Evolutionary conservation across 352 stramenopile genomes (phyloP).

Genomic region (Pilasporangium apinafurcum): DNA sequence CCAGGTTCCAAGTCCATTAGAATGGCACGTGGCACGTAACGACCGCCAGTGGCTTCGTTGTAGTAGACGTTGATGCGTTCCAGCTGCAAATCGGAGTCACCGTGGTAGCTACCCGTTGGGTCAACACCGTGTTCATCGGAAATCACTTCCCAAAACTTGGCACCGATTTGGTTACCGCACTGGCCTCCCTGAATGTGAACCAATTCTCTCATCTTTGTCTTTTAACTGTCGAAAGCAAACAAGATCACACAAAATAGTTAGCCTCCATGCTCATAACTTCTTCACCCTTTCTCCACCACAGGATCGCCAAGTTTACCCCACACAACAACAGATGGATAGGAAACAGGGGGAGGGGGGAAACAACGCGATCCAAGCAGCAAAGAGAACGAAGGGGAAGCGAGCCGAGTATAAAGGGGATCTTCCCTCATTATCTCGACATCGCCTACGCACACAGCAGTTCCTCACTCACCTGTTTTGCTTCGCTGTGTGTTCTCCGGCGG

Average conservation of each 20-base stretch:
- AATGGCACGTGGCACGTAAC: constrained; percentile 97
- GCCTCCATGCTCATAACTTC: too few species aligned
- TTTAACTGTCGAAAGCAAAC: constrained; percentile 3
- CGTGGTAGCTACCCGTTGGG: constrained; percentile 90
- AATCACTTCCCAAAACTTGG: constrained; percentile 98
- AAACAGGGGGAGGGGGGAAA: not conserved
- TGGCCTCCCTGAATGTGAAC: constrained; percentile 98
- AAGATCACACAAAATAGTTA: not conserved
- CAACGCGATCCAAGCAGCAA: not conserved
- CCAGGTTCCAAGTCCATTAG: constrained; percentile 98
- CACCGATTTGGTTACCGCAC: constrained; percentile 98
- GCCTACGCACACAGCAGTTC: not conserved
- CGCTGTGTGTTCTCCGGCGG: constrained; percentile 22
- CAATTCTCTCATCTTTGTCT: constrained; percentile 91
- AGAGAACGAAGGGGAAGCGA: constrained; percentile 1
- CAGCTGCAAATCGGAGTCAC: constrained; percentile 96
- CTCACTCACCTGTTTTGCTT: constrained; percentile 30
- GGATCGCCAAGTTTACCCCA: too few species aligned
- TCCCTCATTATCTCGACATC: not conserved
- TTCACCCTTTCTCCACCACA: too few species aligned
- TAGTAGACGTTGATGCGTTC: constrained; percentile 99
- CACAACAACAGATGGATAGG: not conserved
- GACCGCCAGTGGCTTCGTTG: constrained; percentile 96
- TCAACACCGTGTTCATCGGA: constrained; percentile 95
- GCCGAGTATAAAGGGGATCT: not conserved